Base-by-base conservation (phyloP, 768 basidiomycete genomes). In the Trametes meyenii region DNA sequence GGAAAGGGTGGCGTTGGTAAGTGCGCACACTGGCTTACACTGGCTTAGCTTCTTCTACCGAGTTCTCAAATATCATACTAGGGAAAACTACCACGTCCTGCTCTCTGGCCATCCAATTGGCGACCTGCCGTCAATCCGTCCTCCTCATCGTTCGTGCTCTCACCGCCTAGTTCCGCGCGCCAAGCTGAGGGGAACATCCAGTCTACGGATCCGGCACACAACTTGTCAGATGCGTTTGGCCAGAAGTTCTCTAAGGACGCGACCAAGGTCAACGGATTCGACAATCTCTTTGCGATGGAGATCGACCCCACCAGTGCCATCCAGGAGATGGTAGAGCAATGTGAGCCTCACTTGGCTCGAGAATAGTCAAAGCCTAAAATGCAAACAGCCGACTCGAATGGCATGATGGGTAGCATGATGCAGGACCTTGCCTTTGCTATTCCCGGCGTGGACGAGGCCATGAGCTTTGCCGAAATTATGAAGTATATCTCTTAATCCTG, bases 381-480 rank as follows among this genome's bases (percentile, higher is more conserved):
- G 26, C 21, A n/a, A 33, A 6, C 69, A 94, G 91, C 92, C 61
- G 92, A 93, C 73, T 85, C 87, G 67, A 92, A 90, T 70, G 89
- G 90, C 12, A 95, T 96, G 81, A 98, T 98, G 96, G 94, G 94
- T 48, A 87, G 90, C 64, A 98, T 99, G 95, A 97, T 99, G 94
- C 97, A 99, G 75, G 97, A 99, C 77, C 83, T 99, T 45, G 97
- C 97, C 0, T 99, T 99, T 71, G 95, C 97, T 2, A 98, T 99
- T 60, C 97, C 97, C 0, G 97, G 97, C 77, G 96, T 99, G 13
- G 97, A 99, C 70, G 97, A 99, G 76, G 97, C 97, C 3, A 98
- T 99, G 97, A 95, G 94, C 65, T 99, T 99, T 69, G 97, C 97
- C 0, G 97, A 99, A 75, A 97, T 99, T 74, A 99, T 98, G 97